A percentile compares a stretch with the other conserved stretches of the same genome.
Conservation (phyloP, 169 alveolate species). For the Ichthyophthirius multifiliis region DNA sequence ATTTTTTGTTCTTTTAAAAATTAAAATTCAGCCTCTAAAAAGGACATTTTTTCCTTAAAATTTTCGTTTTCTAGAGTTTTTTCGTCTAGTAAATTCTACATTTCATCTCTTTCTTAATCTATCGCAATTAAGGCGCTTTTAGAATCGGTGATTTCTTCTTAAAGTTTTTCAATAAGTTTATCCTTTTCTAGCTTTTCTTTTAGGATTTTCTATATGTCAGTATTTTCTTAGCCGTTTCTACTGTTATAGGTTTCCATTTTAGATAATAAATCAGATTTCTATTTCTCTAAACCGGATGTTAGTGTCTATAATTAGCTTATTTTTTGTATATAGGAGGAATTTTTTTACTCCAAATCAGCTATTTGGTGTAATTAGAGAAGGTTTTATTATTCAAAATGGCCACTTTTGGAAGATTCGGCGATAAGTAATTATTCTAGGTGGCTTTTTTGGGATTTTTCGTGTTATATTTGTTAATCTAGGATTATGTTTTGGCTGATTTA, state of each 20-base stretch:
- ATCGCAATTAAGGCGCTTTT: slow-evolving; percentile 6
- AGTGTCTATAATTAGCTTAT: slow-evolving; percentile 3
- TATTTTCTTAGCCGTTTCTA: slow-evolving; percentile 21
- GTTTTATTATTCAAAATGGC: too few relatives aligned
- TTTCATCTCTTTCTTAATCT: slow-evolving; percentile 43
- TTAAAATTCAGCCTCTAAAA: neutral
- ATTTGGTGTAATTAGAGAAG: too few relatives aligned
- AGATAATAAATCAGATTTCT: slow-evolving; percentile 13
- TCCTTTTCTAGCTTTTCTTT: neutral
- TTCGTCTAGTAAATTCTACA: slow-evolving; percentile 25
- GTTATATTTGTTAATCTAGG: too few relatives aligned
- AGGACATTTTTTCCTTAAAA: neutral
- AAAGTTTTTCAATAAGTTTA: neutral
- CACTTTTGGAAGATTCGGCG: too few relatives aligned
- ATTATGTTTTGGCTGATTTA: too few relatives aligned
- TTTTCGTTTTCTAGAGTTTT: neutral
- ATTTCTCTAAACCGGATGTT: slow-evolving; percentile 21
- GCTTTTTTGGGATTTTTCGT: too few relatives aligned
- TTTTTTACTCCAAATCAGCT: too few relatives aligned
- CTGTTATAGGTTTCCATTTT: slow-evolving; percentile 26
- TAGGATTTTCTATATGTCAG: neutral
- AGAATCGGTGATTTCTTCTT: neutral
- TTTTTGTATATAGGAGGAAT: too few relatives aligned
- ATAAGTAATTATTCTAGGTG: too few relatives aligned
- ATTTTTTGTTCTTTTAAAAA: neutral